phyloP scores from a whole-genome alignment of 2,329 filamentous ascomycete genomes.

The Pseudogymnoascus sp. region DNA sequence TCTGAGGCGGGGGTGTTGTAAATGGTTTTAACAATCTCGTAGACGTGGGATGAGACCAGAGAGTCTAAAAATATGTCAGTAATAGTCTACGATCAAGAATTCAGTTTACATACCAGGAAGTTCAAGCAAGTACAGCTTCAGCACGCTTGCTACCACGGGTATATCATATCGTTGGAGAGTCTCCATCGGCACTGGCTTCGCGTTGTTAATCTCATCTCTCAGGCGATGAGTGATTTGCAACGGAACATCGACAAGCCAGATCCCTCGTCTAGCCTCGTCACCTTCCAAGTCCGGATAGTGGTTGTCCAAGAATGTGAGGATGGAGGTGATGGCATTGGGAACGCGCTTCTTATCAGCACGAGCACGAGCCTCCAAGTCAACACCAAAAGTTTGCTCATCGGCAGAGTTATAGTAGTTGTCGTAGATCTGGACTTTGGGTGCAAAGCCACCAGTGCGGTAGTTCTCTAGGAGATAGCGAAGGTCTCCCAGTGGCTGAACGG shows the following conservation, averaged over 20 bases:
- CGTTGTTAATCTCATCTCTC: slow-evolving; percentile 76
- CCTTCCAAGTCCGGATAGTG: slow-evolving; percentile 97
- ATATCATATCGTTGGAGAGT: slow-evolving; percentile 84
- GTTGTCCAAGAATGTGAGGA: slow-evolving; percentile 91
- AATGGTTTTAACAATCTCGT: slow-evolving; percentile 97
- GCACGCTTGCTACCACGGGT: slow-evolving; percentile 81
- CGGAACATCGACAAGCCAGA: slow-evolving; percentile 92
- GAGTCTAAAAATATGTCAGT: slow-evolving; percentile 57
- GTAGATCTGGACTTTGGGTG: slow-evolving; percentile 84
- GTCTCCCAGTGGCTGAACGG: slow-evolving; percentile 87
- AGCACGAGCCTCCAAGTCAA: slow-evolving; percentile 92
- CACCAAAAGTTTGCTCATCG: slow-evolving; percentile 94
- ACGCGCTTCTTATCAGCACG: slow-evolving; percentile 93
- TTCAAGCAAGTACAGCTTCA: slow-evolving; percentile 93
- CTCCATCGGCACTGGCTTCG: slow-evolving; percentile 69
- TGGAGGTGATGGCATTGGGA: slow-evolving; percentile 81
- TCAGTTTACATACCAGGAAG: slow-evolving; percentile 63
- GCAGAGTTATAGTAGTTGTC: slow-evolving; percentile 99
- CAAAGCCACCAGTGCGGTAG: slow-evolving; percentile 89
- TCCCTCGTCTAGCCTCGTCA: slow-evolving; percentile 82
- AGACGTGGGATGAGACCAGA: slow-evolving; percentile 95
- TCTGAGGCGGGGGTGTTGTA: slow-evolving; percentile 79
- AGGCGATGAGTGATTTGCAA: slow-evolving; percentile 78
- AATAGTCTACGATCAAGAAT: slow-evolving; percentile 23
- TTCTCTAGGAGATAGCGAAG: slow-evolving; percentile 92